Evolutionary conservation across 768 basidiomycete species (phyloP), one percentile per base, ranked within the genome.

Genomic region (Strobilomyces dryophilus): DNA sequence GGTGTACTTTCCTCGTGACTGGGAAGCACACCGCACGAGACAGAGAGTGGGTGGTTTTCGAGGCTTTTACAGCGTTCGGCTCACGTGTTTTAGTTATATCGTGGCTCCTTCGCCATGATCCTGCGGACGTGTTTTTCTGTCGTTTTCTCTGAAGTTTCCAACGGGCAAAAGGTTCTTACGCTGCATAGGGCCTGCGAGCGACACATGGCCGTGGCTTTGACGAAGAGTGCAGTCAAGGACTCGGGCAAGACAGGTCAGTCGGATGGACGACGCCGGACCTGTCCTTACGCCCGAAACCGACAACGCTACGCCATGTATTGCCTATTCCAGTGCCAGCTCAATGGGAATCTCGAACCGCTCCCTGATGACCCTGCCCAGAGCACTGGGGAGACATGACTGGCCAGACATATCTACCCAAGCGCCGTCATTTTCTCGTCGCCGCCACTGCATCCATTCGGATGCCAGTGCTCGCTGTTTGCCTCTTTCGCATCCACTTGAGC

Each of bases 221-320:
- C n/a, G 92, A 81, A 66, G 93, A 94, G 56, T 98, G 95, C 57
- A 81, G 85, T 58, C 83, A 91, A 62, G 95, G 95, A 7, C 76
- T 89, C 6, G 95, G 95, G 3, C 95, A 98, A 67, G 95, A 98
- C 69, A 77, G 92, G 83, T 85, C 46, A 40, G 72, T 57, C 47
- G 44, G 18, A 42, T 27, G 14, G 44, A 40, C 11, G n/a, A 24
- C 34, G 21, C 26, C 29, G 15, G 8, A 27, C 15, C 27, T 4
- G 27, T 20, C n/a, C 49, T 54, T 2, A 67, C 32, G 21, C 26
- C 8, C 29, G 55, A n/a, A 31, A 24, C 40, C 84, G 92, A 45
- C 93, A 95, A 64, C 77, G 95, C 18, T 99, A 98, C 60, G 95
- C 95, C 0, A 73, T 98, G 46, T 94, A 95, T 70, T 95, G 93